Conservation (phyloP, 129 eudicot species). For the Silybum marianum region DNA sequence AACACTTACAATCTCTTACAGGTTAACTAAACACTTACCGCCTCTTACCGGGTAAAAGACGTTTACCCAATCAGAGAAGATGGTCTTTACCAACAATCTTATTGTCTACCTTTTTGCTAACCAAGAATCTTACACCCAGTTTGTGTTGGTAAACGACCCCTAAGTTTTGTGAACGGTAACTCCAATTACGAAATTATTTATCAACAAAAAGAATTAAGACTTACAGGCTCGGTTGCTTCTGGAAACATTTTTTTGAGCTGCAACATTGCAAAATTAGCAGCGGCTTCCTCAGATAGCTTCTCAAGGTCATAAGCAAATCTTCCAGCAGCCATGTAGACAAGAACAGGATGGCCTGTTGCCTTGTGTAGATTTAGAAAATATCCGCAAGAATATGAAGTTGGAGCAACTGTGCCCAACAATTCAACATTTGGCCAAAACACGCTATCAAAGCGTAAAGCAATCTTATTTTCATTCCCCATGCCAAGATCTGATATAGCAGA, state of each 20-base stretch:
- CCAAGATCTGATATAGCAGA: constrained; percentile 94
- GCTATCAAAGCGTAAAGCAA: constrained; percentile 72
- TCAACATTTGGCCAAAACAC: constrained; percentile 97
- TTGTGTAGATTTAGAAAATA: constrained; percentile 91
- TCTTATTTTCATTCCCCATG: constrained; percentile 90
- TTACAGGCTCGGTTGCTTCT: constrained; percentile 83
- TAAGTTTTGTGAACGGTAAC: neutral
- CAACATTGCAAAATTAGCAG: constrained; percentile 75
- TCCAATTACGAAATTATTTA: neutral
- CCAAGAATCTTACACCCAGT: neutral
- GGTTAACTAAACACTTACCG: neutral
- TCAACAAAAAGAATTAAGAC: constrained; percentile 21
- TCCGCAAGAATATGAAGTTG: constrained; percentile 90
- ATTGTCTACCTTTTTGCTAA: neutral
- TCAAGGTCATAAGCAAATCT: constrained; percentile 88
- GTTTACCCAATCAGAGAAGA: neutral
- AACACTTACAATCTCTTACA: neutral
- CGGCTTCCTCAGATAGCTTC: constrained; percentile 76
- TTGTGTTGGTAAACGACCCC: neutral
- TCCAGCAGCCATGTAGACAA: constrained; percentile 98
- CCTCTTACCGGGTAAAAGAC: neutral
- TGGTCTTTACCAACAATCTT: neutral
- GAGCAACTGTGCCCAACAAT: constrained; percentile 79
- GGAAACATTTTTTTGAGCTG: constrained; percentile 93
- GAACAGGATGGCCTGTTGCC: constrained; percentile 95